Percentiles rank a stretch among this genome's conserved stretches.
phyloP scores from a whole-genome alignment of 352 stramenopile species.

The Pythium sukuiense region DNA sequence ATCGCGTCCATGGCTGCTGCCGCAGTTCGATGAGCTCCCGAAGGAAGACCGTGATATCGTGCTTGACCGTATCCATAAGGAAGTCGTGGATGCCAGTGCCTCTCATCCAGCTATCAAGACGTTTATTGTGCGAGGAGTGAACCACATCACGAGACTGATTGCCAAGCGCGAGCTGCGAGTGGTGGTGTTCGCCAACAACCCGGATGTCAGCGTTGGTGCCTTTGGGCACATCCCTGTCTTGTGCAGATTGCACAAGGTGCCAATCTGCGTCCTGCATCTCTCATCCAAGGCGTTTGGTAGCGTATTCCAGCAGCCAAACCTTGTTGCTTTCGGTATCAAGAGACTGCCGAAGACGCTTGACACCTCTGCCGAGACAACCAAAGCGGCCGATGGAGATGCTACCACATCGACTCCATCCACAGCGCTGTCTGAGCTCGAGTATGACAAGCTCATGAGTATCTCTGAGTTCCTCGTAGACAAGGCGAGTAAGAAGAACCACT shows the following conservation, averaged over 20 bases:
- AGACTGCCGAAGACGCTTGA: constrained; percentile 15
- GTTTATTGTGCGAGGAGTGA: constrained; percentile 49
- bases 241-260: constrained; percentile 63
- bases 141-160: constrained; percentile 52
- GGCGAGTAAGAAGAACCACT: constrained; percentile 50
- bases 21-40: constrained; percentile 60
- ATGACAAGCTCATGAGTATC: constrained; percentile 57
- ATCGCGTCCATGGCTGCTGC: constrained; percentile 40
- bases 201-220: constrained; percentile 39
- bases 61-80: constrained; percentile 67
- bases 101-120: constrained; percentile 22
- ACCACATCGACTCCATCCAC: background rate
- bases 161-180: constrained; percentile 46
- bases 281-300: constrained; percentile 66
- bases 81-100: constrained; percentile 36
- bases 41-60: constrained; percentile 83
- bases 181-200: constrained; percentile 70
- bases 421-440: constrained; percentile 30
- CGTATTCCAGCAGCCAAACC: constrained; percentile 56
- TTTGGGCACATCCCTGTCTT: constrained; percentile 72
- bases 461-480: constrained; percentile 60
- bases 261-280: constrained; percentile 69
- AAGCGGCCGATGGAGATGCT: background rate
- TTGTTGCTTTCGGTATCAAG: constrained; percentile 56
- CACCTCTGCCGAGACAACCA: background rate